Conservation (phyloP, 2,329 filamentous ascomycete genomes). For the Colletotrichum spaethianum region DNA sequence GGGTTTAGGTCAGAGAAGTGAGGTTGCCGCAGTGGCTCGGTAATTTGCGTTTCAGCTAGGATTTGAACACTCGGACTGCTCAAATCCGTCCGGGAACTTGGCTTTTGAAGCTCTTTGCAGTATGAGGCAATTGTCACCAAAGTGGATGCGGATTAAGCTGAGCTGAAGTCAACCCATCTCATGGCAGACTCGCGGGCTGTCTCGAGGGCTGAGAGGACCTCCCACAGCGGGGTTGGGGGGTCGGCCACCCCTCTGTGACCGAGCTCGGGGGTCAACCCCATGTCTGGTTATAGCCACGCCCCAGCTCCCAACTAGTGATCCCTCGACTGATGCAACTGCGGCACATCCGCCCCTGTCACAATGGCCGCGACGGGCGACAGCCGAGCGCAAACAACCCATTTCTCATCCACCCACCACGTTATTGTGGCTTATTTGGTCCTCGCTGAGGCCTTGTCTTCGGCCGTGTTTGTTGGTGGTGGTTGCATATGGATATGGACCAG, state of each 20-base stretch:
- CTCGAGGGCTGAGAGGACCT: conserved; percentile 18
- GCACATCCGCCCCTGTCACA: conserved; percentile 13
- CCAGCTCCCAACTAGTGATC: not conserved
- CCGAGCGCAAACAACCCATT: not conserved
- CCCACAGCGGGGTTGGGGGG: conserved; percentile 20
- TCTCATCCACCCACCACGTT: not conserved
- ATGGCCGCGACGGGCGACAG: not conserved
- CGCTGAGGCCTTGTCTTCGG: not conserved
- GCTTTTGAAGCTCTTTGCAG: not conserved
- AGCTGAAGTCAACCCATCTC: conserved; percentile 12
- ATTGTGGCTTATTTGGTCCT: not conserved
- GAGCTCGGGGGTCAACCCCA: not conserved
- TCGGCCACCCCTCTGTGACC: conserved; percentile 10
- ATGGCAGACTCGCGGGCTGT: conserved; percentile 26
- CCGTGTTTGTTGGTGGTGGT: not conserved
- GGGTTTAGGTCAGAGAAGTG: not conserved
- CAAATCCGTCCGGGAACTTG: not conserved
- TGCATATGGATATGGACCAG: not conserved
- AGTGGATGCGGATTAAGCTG: conserved; percentile 5
- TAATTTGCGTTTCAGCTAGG: conserved; percentile 14
- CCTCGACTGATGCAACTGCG: conserved; percentile 26
- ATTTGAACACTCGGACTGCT: not conserved
- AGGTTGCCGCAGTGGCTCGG: not conserved
- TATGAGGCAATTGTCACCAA: not conserved
- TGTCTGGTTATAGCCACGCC: conserved; percentile 26